Evolutionary conservation across 441 rosid species (phyloP).

Genomic region (Dalechampia spathulata): DNA sequence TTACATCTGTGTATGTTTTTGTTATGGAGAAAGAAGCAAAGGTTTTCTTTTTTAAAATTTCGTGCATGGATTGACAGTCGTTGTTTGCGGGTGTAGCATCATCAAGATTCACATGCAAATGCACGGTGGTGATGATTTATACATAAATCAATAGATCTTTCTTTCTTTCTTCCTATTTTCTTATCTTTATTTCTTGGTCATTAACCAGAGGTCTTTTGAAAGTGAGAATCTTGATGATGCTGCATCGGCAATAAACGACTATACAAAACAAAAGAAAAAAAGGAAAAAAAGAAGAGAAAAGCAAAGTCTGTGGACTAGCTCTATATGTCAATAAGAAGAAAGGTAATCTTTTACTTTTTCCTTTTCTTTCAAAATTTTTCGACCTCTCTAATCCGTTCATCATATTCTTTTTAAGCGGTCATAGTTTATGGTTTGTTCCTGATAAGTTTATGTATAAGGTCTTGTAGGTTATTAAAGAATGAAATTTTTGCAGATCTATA

Average conservation of each 20-base stretch:
- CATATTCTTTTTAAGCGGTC: too few species aligned
- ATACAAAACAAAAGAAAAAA: conserved; percentile 65
- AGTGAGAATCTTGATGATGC: too few species aligned
- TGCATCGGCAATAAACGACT: too few species aligned
- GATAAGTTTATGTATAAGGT: background rate
- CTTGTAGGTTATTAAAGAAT: background rate
- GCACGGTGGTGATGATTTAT: background rate
- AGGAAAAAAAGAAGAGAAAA: conserved; percentile 37
- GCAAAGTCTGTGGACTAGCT: background rate
- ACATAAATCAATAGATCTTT: background rate
- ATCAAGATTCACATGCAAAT: conserved; percentile 57
- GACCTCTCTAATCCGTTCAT: too few species aligned
- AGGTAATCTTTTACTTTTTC: too few species aligned
- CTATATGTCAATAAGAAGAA: too few species aligned
- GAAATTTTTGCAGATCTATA: background rate
- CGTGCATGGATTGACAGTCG: conserved; percentile 24
- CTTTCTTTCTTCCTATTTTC: background rate
- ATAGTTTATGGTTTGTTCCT: too few species aligned
- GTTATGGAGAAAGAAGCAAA: too few species aligned
- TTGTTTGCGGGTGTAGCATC: conserved; percentile 65
- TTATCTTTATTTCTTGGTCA: background rate
- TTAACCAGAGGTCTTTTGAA: background rate
- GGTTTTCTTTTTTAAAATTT: background rate
- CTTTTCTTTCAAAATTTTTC: too few species aligned
- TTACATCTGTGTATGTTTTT: background rate